Evolutionary conservation across 2,329 filamentous ascomycete species (phyloP), one percentile per base, ranked within the genome.

Genomic region (Fusarium dlaminii): DNA sequence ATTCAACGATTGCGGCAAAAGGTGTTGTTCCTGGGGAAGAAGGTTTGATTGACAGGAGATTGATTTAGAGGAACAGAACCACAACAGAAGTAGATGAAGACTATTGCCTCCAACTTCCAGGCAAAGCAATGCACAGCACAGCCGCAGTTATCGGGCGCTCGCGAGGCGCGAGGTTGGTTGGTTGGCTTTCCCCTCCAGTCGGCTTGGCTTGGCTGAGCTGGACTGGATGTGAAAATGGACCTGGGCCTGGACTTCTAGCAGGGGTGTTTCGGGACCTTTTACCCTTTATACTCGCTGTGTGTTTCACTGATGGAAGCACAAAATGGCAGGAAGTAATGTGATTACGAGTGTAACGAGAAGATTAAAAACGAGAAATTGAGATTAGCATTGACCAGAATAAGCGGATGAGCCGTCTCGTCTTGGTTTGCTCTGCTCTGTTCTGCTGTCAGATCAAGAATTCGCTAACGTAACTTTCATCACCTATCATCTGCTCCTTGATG

Each of bases 81-180:
- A 58, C 58, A 60, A 22, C 39, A 66, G 42, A 32, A 42, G 57
- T 48, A 61, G 71, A 55, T 51, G 70, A 72, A 66, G 72, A 66
- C 30, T 43, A 30, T 68, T 24, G 65, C 60, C 65, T 68, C 70
- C 68, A 75, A 63, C 54, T 74, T 69, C 71, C 68, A 76, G 37
- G 37, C 65, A 55, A 49, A 27, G 36, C 59, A 60, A 40, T 37
- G 32, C 58, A 43, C 24, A 65, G 64, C 66, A 68, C 67, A 70
- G 67, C 67, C 67, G 75, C 77, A 74, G 68, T 75, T 72, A 40
- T 75, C 63, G 61, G 65, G 66, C 60, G 70, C 66, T 65, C 67
- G 49, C 45, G 56, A 66, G 63, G 68, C 71, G 68, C 68, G 68
- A 78, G 76, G 70, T 74, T 78, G 76, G 74, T 72, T 63, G 46